A percentile compares a stretch with the other conserved stretches of the same genome.
Evolutionary conservation across 495 filamentous ascomycete genomes (phyloP).

Genomic region (Penicillium bialowiezense): DNA sequence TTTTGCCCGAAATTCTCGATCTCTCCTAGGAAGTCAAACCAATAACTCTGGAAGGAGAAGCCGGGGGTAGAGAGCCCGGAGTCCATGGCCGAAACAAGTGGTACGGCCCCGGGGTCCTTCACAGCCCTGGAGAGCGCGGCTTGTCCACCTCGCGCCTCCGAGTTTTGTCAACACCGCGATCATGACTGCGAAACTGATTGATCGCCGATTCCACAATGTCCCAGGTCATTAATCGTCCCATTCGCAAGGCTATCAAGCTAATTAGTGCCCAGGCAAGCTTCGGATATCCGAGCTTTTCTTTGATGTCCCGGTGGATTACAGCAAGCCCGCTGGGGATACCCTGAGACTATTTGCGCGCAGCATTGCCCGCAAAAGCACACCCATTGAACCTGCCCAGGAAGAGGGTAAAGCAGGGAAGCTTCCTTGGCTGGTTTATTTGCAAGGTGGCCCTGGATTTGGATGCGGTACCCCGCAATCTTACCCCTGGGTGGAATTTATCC

Average conservation of each 20-base stretch:
- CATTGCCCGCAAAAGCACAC: slow-evolving; percentile 59
- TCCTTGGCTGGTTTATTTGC: slow-evolving; percentile 64
- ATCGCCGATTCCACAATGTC: slow-evolving; percentile 41
- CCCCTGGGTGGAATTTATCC: slow-evolving; percentile 61
- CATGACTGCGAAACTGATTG: slow-evolving; percentile 46
- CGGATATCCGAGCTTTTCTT: slow-evolving; percentile 80
- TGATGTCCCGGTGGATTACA: slow-evolving; percentile 75
- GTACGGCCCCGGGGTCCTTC: neutral
- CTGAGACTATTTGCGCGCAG: slow-evolving; percentile 76
- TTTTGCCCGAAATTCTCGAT: too few species aligned
- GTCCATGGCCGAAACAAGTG: neutral
- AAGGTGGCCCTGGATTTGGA: slow-evolving; percentile 77
- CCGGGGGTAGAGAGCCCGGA: too few species aligned
- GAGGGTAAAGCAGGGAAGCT: slow-evolving; percentile 50
- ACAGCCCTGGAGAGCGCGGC: slow-evolving; percentile 8
- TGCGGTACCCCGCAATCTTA: slow-evolving; percentile 70
- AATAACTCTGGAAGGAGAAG: too few species aligned
- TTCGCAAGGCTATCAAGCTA: neutral
- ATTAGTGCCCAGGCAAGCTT: slow-evolving; percentile 59
- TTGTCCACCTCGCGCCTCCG: slow-evolving; percentile 1
- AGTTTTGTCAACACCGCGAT: slow-evolving; percentile 5
- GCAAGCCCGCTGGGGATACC: slow-evolving; percentile 55
- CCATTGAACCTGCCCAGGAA: slow-evolving; percentile 53
- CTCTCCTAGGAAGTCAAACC: too few species aligned
- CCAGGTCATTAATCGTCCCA: slow-evolving; percentile 29